A percentile compares a stretch with the other conserved stretches of the same genome.
These are phyloP conservation scores for Yarrowia hollandica DNA, from an alignment of 805 yeast genomes.

Conservation along the genomic window DNA sequence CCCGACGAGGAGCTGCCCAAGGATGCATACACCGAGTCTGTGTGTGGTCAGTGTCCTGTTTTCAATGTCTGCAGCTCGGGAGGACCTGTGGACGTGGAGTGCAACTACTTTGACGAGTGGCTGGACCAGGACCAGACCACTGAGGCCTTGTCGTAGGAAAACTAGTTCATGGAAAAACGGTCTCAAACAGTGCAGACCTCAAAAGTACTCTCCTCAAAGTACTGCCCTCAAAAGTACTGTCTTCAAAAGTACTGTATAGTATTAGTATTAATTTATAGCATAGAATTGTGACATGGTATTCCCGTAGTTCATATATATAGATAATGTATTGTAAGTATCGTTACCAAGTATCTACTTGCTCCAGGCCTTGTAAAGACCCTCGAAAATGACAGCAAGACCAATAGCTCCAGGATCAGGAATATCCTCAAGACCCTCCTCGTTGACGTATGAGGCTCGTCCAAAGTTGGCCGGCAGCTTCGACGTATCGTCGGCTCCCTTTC, in stretches of 20 bases:
- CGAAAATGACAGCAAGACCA: slow-evolving; percentile 65
- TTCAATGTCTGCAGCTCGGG: slow-evolving; percentile 36
- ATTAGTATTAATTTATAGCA: slow-evolving; percentile 19
- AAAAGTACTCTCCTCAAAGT: no score
- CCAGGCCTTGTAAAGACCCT: slow-evolving; percentile 42
- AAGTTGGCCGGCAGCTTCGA: slow-evolving; percentile 76
- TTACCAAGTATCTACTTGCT: neutral
- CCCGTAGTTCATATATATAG: no score
- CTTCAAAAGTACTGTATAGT: neutral
- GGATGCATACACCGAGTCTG: slow-evolving; percentile 37
- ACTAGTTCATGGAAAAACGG: no score
- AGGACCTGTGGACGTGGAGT: slow-evolving; percentile 41
- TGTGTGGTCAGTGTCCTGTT: slow-evolving; percentile 41
- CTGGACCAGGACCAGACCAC: slow-evolving; percentile 17
- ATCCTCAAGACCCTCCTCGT: slow-evolving; percentile 46
- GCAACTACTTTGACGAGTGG: slow-evolving; percentile 43
- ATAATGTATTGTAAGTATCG: no score
- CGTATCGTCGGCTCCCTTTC: slow-evolving; percentile 73
- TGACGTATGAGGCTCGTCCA: slow-evolving; percentile 91
- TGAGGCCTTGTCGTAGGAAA: no score
- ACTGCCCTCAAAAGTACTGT: no score
- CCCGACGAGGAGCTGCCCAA: slow-evolving; percentile 30
- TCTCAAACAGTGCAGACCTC: no score
- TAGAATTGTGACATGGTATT: no score
- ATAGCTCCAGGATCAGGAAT: slow-evolving; percentile 92